Evolutionary conservation across 345 rosid species (phyloP).

Genomic region (Aegle marmelos): DNA sequence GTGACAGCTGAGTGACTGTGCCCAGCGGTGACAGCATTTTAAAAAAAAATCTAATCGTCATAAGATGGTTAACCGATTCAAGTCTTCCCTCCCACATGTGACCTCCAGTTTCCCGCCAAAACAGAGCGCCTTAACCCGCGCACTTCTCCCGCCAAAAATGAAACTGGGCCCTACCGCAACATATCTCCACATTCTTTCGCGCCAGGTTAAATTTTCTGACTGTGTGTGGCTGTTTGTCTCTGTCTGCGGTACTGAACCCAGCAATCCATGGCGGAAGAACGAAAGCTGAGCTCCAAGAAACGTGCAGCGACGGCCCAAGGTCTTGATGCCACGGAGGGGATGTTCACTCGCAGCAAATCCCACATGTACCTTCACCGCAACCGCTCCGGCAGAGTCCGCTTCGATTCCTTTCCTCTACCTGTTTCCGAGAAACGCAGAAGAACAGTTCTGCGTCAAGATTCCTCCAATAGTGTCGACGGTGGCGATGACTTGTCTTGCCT

Average conservation of each 20-base stretch:
- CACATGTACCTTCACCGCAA: slow-evolving; percentile 26
- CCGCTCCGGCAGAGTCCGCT: slow-evolving; percentile 26
- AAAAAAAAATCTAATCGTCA: no score
- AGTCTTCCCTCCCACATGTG: no score
- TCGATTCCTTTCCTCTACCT: neutral
- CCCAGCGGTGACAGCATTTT: no score
- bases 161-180: neutral
- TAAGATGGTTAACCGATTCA: no score
- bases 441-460: neutral
- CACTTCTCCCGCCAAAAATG: neutral
- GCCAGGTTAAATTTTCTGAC: neutral
- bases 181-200: neutral
- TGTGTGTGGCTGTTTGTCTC: neutral
- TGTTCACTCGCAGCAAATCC: slow-evolving; percentile 33
- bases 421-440: slow-evolving; percentile 9
- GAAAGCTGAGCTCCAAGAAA: slow-evolving; percentile 24
- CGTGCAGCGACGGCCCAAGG: neutral
- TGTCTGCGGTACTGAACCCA: neutral
- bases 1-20: no score
- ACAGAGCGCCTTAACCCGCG: neutral
- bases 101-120: neutral
- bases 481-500: slow-evolving; percentile 15
- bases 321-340: slow-evolving; percentile 9
- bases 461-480: neutral
- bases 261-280: slow-evolving; percentile 26